Conservation (phyloP, 2,329 filamentous ascomycete genomes). For the Hymenotorrendiella dingleyae region DNA sequence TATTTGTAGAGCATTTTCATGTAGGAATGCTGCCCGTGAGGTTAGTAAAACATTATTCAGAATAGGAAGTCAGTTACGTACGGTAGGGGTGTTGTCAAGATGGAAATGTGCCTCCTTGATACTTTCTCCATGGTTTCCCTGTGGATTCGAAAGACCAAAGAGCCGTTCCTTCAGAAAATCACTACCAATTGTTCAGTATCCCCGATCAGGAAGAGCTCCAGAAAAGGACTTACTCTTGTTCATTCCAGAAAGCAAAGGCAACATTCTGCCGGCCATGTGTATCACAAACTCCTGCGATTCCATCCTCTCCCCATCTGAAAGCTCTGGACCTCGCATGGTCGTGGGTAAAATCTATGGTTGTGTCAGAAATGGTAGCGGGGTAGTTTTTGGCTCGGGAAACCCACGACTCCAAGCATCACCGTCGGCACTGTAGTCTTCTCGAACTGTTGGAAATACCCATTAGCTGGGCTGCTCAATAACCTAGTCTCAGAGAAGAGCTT, state of each 20-base stretch:
- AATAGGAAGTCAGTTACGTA: conserved; percentile 13
- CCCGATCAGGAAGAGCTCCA: conserved; percentile 27
- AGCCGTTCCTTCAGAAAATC: conserved; percentile 91
- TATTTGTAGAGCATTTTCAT: conserved; percentile 99
- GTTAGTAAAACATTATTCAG: conserved; percentile 12
- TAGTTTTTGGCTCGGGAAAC: conserved; percentile 33
- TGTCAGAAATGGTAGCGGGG: conserved; percentile 20
- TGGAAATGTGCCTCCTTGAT: conserved; percentile 97
- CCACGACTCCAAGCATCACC: conserved; percentile 94
- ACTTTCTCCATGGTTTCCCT: conserved; percentile 95
- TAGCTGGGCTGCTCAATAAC: no score
- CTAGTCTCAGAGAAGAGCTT: no score
- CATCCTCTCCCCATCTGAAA: conserved; percentile 95
- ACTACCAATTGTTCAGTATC: conserved; percentile 43
- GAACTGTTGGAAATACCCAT: conserved; percentile 46
- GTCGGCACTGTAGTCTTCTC: conserved; percentile 85
- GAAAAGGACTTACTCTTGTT: conserved; percentile 66
- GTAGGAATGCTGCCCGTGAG: conserved; percentile 70
- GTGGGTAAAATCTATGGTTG: conserved; percentile 74
- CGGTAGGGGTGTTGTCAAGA: conserved; percentile 78
- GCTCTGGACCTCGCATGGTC: conserved; percentile 83
- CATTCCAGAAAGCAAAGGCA: conserved; percentile 96
- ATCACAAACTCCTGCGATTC: conserved; percentile 91
- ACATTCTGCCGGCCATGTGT: conserved; percentile 89
- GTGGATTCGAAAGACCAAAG: conserved; percentile 90